Percentiles rank a stretch among this genome's conserved stretches.
phyloP scores from a whole-genome alignment of 164 flowering plant species.

The Vitis labrusca region DNA sequence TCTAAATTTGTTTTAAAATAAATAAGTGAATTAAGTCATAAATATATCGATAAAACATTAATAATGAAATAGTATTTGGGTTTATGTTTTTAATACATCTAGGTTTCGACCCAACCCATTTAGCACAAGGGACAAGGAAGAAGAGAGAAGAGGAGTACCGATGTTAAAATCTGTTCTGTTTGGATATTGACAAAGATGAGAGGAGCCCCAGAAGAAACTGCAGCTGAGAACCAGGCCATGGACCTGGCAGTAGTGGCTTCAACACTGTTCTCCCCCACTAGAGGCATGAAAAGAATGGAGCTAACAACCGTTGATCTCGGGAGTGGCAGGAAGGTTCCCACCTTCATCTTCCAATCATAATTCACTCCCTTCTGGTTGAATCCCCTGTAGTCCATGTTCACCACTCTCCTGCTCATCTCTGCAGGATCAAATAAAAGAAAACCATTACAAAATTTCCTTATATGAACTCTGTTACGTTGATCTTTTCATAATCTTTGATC shows the following conservation, averaged over 20 bases:
- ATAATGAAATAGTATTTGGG: too few species aligned
- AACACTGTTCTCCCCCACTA: constrained; percentile 25
- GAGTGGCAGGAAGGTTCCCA: constrained; percentile 44
- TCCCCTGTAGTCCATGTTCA: constrained; percentile 29
- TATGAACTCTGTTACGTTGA: neutral
- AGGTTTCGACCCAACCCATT: too few species aligned
- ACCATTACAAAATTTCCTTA: neutral
- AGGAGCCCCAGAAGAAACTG: constrained; percentile 58
- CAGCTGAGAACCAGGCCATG: constrained; percentile 71
- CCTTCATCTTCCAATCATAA: constrained; percentile 58
- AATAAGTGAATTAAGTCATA: too few species aligned
- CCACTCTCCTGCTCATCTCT: constrained; percentile 62
- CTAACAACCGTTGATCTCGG: constrained; percentile 37
- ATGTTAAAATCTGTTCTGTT: constrained; percentile 44
- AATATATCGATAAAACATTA: too few species aligned
- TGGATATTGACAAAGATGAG: constrained; percentile 63
- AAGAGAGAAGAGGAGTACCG: constrained; percentile 23
- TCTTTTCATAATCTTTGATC: neutral
- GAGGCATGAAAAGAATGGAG: constrained; percentile 55
- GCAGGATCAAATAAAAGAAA: constrained; percentile 11
- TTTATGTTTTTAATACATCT: too few species aligned
- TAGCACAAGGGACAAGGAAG: neutral
- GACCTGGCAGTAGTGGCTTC: constrained; percentile 43
- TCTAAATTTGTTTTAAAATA: too few species aligned
- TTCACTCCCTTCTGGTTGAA: constrained; percentile 36